Percentiles rank a stretch among this genome's conserved stretches.
phyloP scores from a whole-genome alignment of 2,329 filamentous ascomycete species.

The Rasamsonia emersonii region DNA sequence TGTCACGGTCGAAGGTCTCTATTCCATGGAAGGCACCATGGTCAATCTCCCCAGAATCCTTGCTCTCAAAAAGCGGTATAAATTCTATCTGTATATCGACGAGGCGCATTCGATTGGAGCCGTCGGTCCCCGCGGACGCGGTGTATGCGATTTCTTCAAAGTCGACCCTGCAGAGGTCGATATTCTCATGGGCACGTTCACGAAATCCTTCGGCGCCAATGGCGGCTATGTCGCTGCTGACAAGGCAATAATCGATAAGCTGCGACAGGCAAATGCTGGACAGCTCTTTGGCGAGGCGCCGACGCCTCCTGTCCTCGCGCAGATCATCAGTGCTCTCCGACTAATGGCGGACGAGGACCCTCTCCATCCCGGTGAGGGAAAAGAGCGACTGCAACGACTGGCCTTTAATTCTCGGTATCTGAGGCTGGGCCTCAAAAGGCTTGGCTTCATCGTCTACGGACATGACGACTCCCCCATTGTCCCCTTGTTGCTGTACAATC shows the following conservation, averaged over 20 bases:
- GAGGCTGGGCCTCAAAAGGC: conserved; percentile 81
- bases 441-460: conserved; percentile 88
- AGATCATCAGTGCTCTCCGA: conserved; percentile 74
- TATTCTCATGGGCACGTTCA: conserved; percentile 93
- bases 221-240: conserved; percentile 89
- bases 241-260: conserved; percentile 79
- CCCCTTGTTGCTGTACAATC: conserved; percentile 84
- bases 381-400: conserved; percentile 84
- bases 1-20: conserved; percentile 86
- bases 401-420: conserved; percentile 96
- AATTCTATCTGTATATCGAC: conserved; percentile 87
- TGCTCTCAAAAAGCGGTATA: conserved; percentile 83
- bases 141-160: conserved; percentile 91
- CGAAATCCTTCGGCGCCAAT: conserved; percentile 94
- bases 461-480: conserved; percentile 96
- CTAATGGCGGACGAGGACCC: conserved; percentile 69
- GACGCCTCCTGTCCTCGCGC: conserved; percentile 73
- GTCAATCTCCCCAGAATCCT: conserved; percentile 81
- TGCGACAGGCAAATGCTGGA: conserved; percentile 72
- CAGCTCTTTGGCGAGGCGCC: conserved; percentile 79
- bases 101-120: conserved; percentile 93
- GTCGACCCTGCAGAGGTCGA: conserved; percentile 78
- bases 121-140: conserved; percentile 76
- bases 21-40: conserved; percentile 98
- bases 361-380: conserved; percentile 72